phyloP scores from a whole-genome alignment of 192 early-diverging fungal genomes.

The Backusella tuberculispora region DNA sequence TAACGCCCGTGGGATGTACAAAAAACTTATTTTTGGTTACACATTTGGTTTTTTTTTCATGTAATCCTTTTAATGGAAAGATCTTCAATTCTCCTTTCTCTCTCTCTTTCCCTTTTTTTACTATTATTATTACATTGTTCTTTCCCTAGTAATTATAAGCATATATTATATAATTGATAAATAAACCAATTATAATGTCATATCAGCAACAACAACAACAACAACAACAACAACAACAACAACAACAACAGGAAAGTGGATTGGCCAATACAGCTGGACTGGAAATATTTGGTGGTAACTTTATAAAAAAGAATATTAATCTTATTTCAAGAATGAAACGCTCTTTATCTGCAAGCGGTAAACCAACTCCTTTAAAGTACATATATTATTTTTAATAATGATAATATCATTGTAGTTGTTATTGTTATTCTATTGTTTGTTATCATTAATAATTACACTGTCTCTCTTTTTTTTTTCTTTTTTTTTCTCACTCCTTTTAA shows the following conservation, averaged over 20 bases:
- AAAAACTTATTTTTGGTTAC: no score
- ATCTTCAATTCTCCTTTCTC: no score
- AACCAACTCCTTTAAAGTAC: conserved; percentile 29
- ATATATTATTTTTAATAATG: neutral
- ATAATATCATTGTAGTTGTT: neutral
- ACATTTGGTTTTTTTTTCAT: no score
- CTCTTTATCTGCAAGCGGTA: conserved; percentile 17
- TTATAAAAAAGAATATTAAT: conserved; percentile 7
- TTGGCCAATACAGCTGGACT: conserved; percentile 3
- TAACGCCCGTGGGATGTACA: no score
- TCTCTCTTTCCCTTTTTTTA: no score
- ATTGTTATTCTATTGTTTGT: neutral
- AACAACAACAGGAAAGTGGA: neutral
- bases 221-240: no score
- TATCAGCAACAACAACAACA: neutral
- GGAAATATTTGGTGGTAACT: conserved; percentile 8
- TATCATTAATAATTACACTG: no score
- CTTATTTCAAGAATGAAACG: conserved; percentile 22
- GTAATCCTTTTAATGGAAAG: no score
- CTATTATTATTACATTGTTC: no score
- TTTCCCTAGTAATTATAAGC: no score
- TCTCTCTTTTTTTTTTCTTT: neutral
- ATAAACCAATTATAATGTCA: no score
- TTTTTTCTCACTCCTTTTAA: neutral
- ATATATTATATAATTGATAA: no score